Evolutionary conservation across 139 green algal genomes (phyloP), one percentile per base, ranked within the genome.

Genomic region (Closterium sp.): DNA sequence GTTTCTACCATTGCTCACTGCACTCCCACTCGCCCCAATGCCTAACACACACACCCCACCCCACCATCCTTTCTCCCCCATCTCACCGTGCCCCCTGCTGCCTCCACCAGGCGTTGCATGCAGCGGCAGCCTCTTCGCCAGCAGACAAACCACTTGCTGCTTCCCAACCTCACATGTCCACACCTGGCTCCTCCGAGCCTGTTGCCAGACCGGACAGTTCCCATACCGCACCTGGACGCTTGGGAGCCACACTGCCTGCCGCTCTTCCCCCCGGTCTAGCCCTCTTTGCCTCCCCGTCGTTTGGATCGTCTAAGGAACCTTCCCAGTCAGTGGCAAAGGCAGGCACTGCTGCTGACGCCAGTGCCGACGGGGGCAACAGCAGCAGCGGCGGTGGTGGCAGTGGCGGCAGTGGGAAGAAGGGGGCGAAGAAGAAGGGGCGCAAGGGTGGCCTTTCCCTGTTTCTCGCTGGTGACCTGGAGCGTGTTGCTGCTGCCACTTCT

Each of bases 371-470:
- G 21, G 25, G 8, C 35, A 33, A 23, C 31, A 19, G 21, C 35
- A 35, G 8, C 35, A 33, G 21, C 9, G 25, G 2, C 86, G 25
- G 12, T 34, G 33, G 12, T 34, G 84, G 7, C 32, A 87, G 84
- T 16, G 84, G 33, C 23, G 33, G 33, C 33, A 66, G n/a, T 89
- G 86, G 86, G n/a, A 89, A 89, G 88, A 91, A 38, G 30, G 43
- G 5, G n/a, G 23, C 21, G 19, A 93, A 90, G 35, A 91, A 91
- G 34, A 91, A 86, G 36, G 34, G 12, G 28, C 38, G 64, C 5
- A 90, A 90, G 35, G 90, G 90, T 32, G 90, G 85, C 6, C 85
- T 93, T 7, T 93, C 90, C 1, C 91, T 93, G 85, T 93, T 93
- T 6, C 85, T 93, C 1, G 90, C 81, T 36, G 90, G 90, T 25